Percentiles rank a stretch among this genome's conserved stretches.
Conservation (phyloP, 352 stramenopile species). For the Pythium coloratum region DNA sequence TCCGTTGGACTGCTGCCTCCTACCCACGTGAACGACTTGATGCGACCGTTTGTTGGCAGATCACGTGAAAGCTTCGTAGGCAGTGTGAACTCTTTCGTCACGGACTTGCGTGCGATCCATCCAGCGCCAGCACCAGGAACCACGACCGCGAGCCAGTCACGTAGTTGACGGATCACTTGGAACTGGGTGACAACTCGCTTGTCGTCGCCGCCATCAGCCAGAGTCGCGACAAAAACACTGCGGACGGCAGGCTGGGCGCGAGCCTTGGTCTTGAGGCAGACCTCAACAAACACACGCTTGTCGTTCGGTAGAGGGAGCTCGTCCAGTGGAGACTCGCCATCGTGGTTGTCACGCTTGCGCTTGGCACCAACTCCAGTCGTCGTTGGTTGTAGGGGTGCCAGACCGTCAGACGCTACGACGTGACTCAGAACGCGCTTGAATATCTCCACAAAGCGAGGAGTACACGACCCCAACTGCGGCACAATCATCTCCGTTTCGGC, state of each 20-base stretch:
- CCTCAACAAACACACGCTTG: neutral
- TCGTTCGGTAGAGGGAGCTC: neutral
- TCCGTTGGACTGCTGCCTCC: neutral
- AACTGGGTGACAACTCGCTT: neutral
- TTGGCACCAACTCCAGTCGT: neutral
- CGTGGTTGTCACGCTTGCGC: neutral
- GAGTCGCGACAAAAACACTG: neutral
- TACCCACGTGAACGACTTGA: slow-evolving; percentile 14
- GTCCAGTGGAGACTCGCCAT: neutral
- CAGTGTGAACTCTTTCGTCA: neutral
- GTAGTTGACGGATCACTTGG: neutral
- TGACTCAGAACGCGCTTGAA: neutral
- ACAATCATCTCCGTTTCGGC: neutral
- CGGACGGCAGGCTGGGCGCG: neutral
- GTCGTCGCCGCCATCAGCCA: neutral
- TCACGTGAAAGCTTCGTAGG: neutral
- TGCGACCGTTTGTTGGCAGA: neutral
- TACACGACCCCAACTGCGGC: neutral
- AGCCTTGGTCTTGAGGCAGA: neutral
- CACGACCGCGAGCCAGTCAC: slow-evolving; percentile 16
- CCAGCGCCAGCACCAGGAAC: slow-evolving; percentile 15
- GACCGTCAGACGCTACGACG: neutral
- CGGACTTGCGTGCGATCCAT: slow-evolving; percentile 14
- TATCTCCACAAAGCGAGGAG: neutral
- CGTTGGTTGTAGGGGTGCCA: neutral